These are phyloP conservation scores for Leccinum cinnamomeum DNA, from an alignment of 1,284 basidiomycete species.

Conservation along the genomic window DNA sequence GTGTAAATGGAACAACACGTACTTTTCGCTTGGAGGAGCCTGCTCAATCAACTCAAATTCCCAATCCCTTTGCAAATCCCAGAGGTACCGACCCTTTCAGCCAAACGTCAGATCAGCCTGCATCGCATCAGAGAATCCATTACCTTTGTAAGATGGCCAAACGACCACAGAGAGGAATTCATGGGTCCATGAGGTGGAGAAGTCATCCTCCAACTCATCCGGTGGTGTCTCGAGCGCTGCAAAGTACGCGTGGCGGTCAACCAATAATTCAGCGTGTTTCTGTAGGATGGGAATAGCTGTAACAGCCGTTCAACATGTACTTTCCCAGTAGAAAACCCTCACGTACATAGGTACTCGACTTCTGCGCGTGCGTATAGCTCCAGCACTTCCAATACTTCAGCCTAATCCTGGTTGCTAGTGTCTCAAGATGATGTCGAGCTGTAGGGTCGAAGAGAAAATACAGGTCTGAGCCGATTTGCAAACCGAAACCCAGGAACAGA, in stretches of 20 bases:
- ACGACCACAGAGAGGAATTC: slow-evolving; percentile 53
- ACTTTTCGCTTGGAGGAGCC: slow-evolving; percentile 50
- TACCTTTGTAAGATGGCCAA: slow-evolving; percentile 61
- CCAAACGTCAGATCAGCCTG: slow-evolving; percentile 17
- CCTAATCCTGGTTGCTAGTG: slow-evolving; percentile 46
- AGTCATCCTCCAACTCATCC: slow-evolving; percentile 51
- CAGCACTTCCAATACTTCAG: slow-evolving; percentile 58
- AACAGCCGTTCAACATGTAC: slow-evolving; percentile 16
- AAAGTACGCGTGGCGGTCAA: slow-evolving; percentile 55
- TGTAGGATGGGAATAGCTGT: slow-evolving; percentile 72
- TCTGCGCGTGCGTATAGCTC: slow-evolving; percentile 69
- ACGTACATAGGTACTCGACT: slow-evolving; percentile 79
- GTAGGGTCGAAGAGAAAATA: slow-evolving; percentile 75
- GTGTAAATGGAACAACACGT: slow-evolving; percentile 13
- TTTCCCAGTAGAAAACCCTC: slow-evolving; percentile 13
- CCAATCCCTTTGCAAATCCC: slow-evolving; percentile 70
- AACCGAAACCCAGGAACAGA: slow-evolving; percentile 85
- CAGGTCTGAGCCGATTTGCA: slow-evolving; percentile 85
- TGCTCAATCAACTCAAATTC: slow-evolving; percentile 62
- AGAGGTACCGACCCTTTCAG: slow-evolving; percentile 65
- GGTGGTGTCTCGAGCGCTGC: slow-evolving; percentile 43
- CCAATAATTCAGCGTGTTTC: slow-evolving; percentile 68
- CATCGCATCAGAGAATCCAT: slow-evolving; percentile 13
- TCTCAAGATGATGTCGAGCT: slow-evolving; percentile 53
- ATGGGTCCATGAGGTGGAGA: slow-evolving; percentile 62